Percentiles rank a stretch among this genome's conserved stretches.
Evolutionary conservation across 2,329 filamentous ascomycete species (phyloP).

Genomic region (Colletotrichum chrysophilum): DNA sequence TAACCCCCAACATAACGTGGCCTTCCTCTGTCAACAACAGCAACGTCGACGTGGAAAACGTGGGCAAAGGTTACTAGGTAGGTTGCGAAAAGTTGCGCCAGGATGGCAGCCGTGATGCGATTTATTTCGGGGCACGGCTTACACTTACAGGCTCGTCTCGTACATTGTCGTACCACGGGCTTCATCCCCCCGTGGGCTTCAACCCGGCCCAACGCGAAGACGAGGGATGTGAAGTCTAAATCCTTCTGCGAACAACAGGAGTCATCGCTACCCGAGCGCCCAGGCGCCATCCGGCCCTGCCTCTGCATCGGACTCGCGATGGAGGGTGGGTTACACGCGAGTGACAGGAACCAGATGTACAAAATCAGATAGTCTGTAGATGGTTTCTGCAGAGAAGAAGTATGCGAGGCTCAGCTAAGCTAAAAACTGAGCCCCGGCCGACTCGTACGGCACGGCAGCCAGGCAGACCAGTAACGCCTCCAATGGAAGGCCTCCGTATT

Average conservation of each 20-base stretch:
- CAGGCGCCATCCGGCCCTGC: not conserved
- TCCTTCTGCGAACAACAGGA: not conserved
- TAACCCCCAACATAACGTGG: not conserved
- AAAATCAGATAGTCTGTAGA: not conserved
- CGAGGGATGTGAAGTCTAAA: conserved; percentile 1
- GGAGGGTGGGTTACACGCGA: conserved; percentile 7
- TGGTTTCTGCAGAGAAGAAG: not conserved
- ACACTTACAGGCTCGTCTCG: not conserved
- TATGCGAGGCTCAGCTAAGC: not conserved
- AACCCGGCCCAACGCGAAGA: not conserved
- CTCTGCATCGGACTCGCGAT: not conserved
- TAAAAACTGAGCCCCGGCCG: not conserved
- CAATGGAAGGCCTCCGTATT: not conserved
- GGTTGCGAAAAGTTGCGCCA: not conserved
- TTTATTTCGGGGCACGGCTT: not conserved
- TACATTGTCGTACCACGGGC: not conserved
- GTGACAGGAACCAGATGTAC: not conserved
- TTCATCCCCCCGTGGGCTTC: not conserved
- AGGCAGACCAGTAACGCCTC: not conserved
- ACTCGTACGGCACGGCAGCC: not conserved
- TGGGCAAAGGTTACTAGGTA: not conserved
- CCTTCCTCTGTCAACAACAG: not conserved
- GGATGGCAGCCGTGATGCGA: not conserved
- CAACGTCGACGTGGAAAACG: not conserved
- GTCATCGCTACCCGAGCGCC: not conserved